Evolutionary conservation across 176 grass and related monocot genomes (phyloP).

Genomic region (Aegilops umbellulata): DNA sequence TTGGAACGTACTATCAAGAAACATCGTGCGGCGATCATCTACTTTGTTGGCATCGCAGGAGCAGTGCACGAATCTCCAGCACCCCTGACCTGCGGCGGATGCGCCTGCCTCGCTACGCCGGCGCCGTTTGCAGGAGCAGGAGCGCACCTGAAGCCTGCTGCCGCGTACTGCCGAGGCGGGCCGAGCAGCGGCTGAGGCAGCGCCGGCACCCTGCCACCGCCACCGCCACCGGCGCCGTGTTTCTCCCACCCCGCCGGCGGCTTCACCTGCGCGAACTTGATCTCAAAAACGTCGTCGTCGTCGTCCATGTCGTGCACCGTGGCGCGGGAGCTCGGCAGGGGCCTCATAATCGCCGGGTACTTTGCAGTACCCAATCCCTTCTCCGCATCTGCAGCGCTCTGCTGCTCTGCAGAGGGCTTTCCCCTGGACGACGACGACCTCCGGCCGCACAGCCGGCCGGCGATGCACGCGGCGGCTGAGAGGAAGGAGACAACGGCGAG

Average conservation of each 20-base stretch:
- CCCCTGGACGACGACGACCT: not conserved
- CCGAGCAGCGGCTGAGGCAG: slow-evolving; percentile 4
- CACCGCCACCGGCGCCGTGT: not conserved
- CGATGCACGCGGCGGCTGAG: slow-evolving; percentile 39
- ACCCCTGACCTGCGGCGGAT: not conserved
- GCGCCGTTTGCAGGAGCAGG: not conserved
- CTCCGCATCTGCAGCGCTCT: slow-evolving; percentile 28
- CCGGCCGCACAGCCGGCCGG: slow-evolving; percentile 43
- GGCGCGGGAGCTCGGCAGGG: slow-evolving; percentile 44
- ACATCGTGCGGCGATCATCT: not conserved
- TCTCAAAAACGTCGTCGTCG: slow-evolving; percentile 46
- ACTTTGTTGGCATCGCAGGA: not conserved
- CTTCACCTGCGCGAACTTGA: slow-evolving; percentile 41
- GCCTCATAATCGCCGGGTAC: slow-evolving; percentile 33
- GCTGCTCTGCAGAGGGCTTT: not conserved
- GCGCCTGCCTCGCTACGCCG: not conserved
- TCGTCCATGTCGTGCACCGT: slow-evolving; percentile 39
- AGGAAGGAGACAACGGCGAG: slow-evolving; percentile 53
- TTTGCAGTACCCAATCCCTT: slow-evolving; percentile 13
- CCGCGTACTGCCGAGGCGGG: not conserved
- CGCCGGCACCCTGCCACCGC: not conserved
- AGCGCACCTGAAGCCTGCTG: not conserved
- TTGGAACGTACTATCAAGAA: too few relatives aligned
- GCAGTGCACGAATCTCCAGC: not conserved
- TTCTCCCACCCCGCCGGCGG: slow-evolving; percentile 26